These are phyloP conservation scores for Mycena kentingensis DNA, from an alignment of 768 basidiomycete species.

Conservation along the genomic window DNA sequence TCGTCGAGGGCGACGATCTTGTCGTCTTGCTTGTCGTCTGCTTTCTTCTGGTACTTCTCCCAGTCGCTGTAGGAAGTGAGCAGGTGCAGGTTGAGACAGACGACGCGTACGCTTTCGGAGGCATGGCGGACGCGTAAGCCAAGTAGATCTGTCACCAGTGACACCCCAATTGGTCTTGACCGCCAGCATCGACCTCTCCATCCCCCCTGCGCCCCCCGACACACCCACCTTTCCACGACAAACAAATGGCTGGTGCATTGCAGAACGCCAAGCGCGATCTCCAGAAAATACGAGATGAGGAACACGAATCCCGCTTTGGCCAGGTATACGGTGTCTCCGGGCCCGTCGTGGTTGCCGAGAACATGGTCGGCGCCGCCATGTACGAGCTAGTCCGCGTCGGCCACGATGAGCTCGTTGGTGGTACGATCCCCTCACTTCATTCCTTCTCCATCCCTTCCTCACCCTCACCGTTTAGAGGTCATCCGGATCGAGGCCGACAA, in stretches of 20 bases:
- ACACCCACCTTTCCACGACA: conserved; percentile 18
- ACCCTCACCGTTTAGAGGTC: conserved; percentile 67
- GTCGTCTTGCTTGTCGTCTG: conserved; percentile 86
- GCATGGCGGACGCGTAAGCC: conserved; percentile 56
- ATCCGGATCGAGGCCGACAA: conserved; percentile 98
- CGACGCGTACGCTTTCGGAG: conserved; percentile 89
- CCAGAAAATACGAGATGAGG: conserved; percentile 87
- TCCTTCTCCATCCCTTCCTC: conserved; percentile 2
- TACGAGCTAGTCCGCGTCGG: conserved; percentile 98
- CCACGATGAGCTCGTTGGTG: conserved; percentile 97
- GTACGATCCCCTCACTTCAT: conserved; percentile 43
- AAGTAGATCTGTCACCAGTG: conserved; percentile 38
- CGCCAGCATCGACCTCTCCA: conserved; percentile 1
- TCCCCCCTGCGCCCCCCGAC: too few species aligned
- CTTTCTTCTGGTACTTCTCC: conserved; percentile 95
- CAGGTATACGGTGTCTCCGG: conserved; percentile 95
- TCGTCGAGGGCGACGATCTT: conserved; percentile 97
- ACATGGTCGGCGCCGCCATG: conserved; percentile 96
- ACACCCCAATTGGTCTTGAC: conserved; percentile 24
- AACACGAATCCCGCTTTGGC: conserved; percentile 83
- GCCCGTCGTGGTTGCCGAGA: conserved; percentile 95
- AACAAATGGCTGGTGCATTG: conserved; percentile 87
- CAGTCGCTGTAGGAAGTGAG: conserved; percentile 70
- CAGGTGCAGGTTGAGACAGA: conserved; percentile 7
- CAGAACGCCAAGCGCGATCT: conserved; percentile 88